phyloP scores from a whole-genome alignment of 306 rosid genomes.

The Citrullus mucosospermus region DNA sequence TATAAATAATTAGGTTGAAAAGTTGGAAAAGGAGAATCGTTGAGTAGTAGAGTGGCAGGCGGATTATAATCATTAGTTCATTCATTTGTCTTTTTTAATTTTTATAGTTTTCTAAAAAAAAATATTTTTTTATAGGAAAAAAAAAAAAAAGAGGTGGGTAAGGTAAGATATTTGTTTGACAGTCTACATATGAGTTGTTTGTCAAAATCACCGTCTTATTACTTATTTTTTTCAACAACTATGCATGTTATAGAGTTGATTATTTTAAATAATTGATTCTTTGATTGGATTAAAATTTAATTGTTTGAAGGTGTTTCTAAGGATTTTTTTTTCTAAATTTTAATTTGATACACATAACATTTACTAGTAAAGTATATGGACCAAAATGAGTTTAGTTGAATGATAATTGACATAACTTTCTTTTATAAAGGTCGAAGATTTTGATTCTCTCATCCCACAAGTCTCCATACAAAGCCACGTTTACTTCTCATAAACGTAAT shows the following conservation, averaged over 20 bases:
- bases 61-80: neutral
- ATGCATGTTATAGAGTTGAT: neutral
- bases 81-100: neutral
- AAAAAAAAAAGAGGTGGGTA: too few species aligned
- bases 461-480: too few species aligned
- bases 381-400: too few species aligned
- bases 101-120: neutral
- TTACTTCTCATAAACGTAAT: too few species aligned
- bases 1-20: conserved; percentile 1
- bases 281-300: neutral
- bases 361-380: too few species aligned
- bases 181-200: neutral
- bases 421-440: too few species aligned
- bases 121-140: too few species aligned
- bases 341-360: too few species aligned
- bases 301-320: neutral
- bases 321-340: neutral
- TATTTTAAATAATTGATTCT: neutral
- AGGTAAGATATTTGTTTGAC: neutral
- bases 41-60: conserved; percentile 1
- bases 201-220: neutral
- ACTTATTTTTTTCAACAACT: neutral
- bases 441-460: too few species aligned
- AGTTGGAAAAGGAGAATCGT: conserved; percentile 2
- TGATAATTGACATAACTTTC: too few species aligned